Conservation (phyloP, 768 basidiomycete species). For the Leccinum rimulosum region DNA sequence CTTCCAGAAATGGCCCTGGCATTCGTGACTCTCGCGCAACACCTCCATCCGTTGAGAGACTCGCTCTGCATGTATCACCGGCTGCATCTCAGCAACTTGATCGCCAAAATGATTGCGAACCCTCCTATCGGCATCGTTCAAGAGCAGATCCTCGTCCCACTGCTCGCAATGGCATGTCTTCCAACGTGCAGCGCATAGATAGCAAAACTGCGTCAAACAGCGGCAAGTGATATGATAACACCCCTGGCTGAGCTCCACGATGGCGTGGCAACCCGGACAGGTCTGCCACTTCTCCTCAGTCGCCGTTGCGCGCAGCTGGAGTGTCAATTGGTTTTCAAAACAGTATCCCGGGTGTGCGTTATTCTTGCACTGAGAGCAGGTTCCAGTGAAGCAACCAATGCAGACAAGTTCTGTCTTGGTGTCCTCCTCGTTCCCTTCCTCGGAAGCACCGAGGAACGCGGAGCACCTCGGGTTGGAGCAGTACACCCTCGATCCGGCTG, state of each 20-base stretch:
- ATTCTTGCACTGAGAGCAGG: conserved; percentile 53
- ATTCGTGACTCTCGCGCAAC: conserved; percentile 53
- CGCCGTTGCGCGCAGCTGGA: conserved; percentile 47
- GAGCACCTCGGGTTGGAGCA: conserved; percentile 50
- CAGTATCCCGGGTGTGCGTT: conserved; percentile 42
- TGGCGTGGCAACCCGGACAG: conserved; percentile 54
- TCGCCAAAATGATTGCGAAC: conserved; percentile 24
- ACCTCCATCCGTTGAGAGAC: conserved; percentile 28
- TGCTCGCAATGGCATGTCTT: conserved; percentile 59
- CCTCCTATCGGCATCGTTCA: conserved; percentile 25
- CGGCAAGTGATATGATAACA: conserved; percentile 68
- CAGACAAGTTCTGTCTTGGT: conserved; percentile 33
- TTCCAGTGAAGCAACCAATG: conserved; percentile 35
- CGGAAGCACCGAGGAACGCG: conserved; percentile 46
- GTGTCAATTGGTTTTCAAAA: conserved; percentile 39
- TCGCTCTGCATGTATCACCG: conserved; percentile 17
- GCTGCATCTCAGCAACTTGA: conserved; percentile 11
- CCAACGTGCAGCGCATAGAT: conserved; percentile 61
- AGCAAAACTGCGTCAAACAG: conserved; percentile 54
- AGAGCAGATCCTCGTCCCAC: conserved; percentile 56
- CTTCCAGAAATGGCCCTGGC: conserved; percentile 45
- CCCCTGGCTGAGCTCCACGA: conserved; percentile 55
- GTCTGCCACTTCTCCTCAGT: conserved; percentile 53
- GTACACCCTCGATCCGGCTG: conserved; percentile 46
- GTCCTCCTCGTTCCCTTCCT: background rate